Evolutionary conservation across 805 yeast genomes (phyloP), one percentile per base, ranked within the genome.

Genomic region (Spathaspora passalidarum): DNA sequence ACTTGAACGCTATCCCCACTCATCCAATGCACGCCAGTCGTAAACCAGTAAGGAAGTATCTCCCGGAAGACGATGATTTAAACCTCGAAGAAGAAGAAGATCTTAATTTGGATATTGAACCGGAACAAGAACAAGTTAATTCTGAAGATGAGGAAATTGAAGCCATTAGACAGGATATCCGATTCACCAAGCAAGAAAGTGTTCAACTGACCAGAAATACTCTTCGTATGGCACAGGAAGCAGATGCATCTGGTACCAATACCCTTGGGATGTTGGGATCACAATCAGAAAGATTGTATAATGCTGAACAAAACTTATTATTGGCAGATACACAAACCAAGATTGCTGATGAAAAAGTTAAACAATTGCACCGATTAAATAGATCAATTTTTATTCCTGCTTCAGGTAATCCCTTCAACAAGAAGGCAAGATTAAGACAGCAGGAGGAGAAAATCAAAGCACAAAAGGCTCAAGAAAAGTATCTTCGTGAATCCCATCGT

Each of bases 241-340:
- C 77, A 9, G 76, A 72, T 46, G 75, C 75, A 4, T 62, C 70
- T 11, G 76, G 69, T 13, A 63, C 72, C 16, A 91, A 92, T 61
- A 86, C 97, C 0, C 66, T 92, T 51, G 97, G 97, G 22, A 81
- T 88, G 81, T 75, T 94, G 41, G 99, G 99, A 20, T 80, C 91
- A n/a, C 98, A 94, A 65, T 82, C 94, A 47, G 97, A 90, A 61
- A 75, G 88, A 41, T 72, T 94, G 51, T 87, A 85, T 62, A 81
- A 80, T 57, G 82, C 91, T 17, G 97, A 94, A 61, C 80, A 80
- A 52, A 84, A 84, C 53, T 69, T 92, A 54, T 80, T 86, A 44
- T 68, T 87, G 45, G 88, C 95, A 43, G 86, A 83, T 48, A 84
- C 88, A 2, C 96, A 90, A 61, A 87, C 88, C 48, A 73, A 82